Percentiles rank a stretch among this genome's conserved stretches.
phyloP scores from a whole-genome alignment of 2,329 filamentous ascomycete genomes.

The Cyphellophora europaea region DNA sequence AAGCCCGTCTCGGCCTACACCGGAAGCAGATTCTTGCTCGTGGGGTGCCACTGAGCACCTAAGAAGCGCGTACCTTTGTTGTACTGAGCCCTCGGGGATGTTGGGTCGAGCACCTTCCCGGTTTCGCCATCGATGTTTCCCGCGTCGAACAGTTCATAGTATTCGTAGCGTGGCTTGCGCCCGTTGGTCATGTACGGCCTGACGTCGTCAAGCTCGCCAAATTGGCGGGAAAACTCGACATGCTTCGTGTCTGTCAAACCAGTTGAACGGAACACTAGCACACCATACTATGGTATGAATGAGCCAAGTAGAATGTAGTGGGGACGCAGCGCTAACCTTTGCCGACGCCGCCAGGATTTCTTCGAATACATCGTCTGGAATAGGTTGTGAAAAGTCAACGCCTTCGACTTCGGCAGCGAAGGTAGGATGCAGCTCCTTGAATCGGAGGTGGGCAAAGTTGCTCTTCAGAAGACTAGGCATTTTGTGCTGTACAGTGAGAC shows the following conservation, averaged over 20 bases:
- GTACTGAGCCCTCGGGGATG: conserved; percentile 17
- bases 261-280: conserved; percentile 13
- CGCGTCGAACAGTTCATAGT: conserved; percentile 48
- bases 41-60: no score
- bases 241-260: conserved; percentile 11
- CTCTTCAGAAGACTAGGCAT: conserved; percentile 5
- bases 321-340: conserved; percentile 20
- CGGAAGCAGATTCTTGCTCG: no score
- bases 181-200: conserved; percentile 38
- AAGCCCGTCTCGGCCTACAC: no score
- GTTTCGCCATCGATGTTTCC: conserved; percentile 43
- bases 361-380: conserved; percentile 24
- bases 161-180: conserved; percentile 36
- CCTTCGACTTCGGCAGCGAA: conserved; percentile 30
- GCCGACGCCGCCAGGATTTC: conserved; percentile 25
- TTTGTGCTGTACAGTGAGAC: no score
- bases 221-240: conserved; percentile 12
- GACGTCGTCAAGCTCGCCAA: conserved; percentile 30
- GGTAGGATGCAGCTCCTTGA: conserved; percentile 26
- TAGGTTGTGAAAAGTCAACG: conserved; percentile 25
- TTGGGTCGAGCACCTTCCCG: conserved; percentile 31
- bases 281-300: conserved; percentile 10
- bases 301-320: neutral
- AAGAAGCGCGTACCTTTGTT: no score
- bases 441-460: conserved; percentile 18